Percentiles rank a stretch among this genome's conserved stretches.
These are phyloP conservation scores for Botrytis medusae DNA, from an alignment of 2,329 filamentous ascomycete species.

Conservation along the genomic window DNA sequence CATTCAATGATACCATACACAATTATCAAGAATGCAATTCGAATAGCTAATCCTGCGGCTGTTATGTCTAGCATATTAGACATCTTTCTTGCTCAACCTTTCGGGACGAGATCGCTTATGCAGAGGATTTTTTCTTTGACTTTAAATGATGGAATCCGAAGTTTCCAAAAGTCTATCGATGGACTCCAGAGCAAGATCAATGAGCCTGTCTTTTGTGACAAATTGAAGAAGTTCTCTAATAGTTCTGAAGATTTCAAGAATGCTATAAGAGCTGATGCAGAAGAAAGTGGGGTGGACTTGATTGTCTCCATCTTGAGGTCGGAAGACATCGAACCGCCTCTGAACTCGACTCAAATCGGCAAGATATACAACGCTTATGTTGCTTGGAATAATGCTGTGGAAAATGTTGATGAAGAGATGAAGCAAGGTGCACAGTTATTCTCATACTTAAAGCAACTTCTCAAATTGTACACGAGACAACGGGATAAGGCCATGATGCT, in stretches of 20 bases:
- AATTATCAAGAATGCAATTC: constrained; percentile 92
- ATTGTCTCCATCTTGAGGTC: constrained; percentile 83
- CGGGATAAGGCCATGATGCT: constrained; percentile 98
- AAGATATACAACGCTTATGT: constrained; percentile 92
- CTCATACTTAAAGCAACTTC: constrained; percentile 88
- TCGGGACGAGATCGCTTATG: constrained; percentile 83
- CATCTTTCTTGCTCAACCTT: constrained; percentile 92
- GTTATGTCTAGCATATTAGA: constrained; percentile 97
- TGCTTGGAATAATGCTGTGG: constrained; percentile 91
- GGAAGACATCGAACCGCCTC: constrained; percentile 69
- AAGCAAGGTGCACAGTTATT: constrained; percentile 89
- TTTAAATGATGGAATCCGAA: constrained; percentile 83
- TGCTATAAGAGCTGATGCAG: constrained; percentile 71
- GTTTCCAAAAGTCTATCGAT: constrained; percentile 85
- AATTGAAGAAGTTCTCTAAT: constrained; percentile 77
- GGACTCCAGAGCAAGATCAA: constrained; percentile 72
- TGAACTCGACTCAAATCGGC: constrained; percentile 74
- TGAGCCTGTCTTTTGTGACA: constrained; percentile 76
- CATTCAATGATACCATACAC: constrained; percentile 94
- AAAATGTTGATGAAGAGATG: constrained; percentile 85
- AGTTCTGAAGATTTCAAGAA: constrained; percentile 73
- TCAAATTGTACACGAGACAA: constrained; percentile 88
- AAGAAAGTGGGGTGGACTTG: constrained; percentile 73
- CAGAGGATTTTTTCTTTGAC: constrained; percentile 94
- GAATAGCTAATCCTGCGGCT: constrained; percentile 91